Base-by-base conservation (phyloP, 2,329 filamentous ascomycete species). In the Aspergillus chevalieri region DNA sequence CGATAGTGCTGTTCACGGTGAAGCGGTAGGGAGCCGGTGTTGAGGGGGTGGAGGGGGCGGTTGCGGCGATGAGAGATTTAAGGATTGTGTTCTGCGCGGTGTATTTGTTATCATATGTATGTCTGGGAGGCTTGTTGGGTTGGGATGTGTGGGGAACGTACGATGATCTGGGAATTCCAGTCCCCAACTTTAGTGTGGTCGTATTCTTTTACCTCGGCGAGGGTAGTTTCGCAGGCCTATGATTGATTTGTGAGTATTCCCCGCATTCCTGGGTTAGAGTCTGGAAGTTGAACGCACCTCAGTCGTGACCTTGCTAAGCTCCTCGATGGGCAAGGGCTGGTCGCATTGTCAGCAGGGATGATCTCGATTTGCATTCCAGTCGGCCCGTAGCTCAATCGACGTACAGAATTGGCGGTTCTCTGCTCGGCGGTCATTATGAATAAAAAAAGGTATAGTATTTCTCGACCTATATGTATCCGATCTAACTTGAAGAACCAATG, bases 1-100 rank as follows among this genome's bases (percentile, higher is more conserved):
- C 94, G 66, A 97, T 96, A 58, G 92, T 97, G 77, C 89, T 94
- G 79, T 95, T 97, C 74, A 95, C 90, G 60, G 90, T 89, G 74
- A 92, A 97, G 74, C 97, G 97, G 82, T 85, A 95, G 4, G 87
- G 85, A 22, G 81, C 65, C 12, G 72, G 59, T 4, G 65, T 59
- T 38, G 64, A 57, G 39, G 64, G 52, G 19, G 66, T 62, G 44
- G 65, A 58, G 21, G 70, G 65, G 22, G 68, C 63, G 34, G 72
- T 73, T 43, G 72, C 71, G 48, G 64, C 49, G 52, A 75, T 69
- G 53, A 74, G 65, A 39, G 67, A 59, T 55, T 72, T 65, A 43
- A 73, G 64, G 54, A 71, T 63, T 51, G 64, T 58, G 55, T 69
- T 72, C 71, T 74, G 15, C 30, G 5, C 43, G 33, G 15, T 8